These are phyloP conservation scores for Penicillium sp. DNA, from an alignment of 2,329 filamentous ascomycete genomes.

Conservation along the genomic window DNA sequence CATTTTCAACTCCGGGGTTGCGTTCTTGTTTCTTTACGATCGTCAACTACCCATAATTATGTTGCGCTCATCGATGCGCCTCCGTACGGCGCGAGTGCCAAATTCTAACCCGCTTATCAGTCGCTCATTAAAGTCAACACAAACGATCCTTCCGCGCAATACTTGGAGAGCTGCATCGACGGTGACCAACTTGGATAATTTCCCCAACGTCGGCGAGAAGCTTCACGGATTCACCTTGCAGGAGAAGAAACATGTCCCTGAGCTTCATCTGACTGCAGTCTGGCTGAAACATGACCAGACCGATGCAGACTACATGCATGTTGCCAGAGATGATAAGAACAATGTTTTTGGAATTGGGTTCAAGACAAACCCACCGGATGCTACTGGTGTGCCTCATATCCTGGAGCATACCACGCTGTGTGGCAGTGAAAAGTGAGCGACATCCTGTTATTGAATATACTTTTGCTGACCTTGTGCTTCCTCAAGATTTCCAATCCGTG, in stretches of 20 bases:
- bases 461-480: constrained; percentile 13
- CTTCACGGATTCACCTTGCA: constrained; percentile 91
- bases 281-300: constrained; percentile 93
- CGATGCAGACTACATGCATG: constrained; percentile 90
- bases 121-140: constrained; percentile 18
- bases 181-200: constrained; percentile 71
- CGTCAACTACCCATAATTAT: constrained; percentile 21
- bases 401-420: constrained; percentile 96
- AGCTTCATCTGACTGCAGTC: constrained; percentile 86
- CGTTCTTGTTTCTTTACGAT: not conserved
- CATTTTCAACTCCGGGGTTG: constrained; percentile 7
- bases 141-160: constrained; percentile 15
- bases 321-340: constrained; percentile 92
- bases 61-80: constrained; percentile 33
- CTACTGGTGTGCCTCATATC: constrained; percentile 94
- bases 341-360: constrained; percentile 99
- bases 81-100: constrained; percentile 25
- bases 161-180: constrained; percentile 48
- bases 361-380: constrained; percentile 97
- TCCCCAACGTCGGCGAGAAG: constrained; percentile 76
- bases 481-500: constrained; percentile 84
- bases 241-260: constrained; percentile 85
- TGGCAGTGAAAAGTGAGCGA: constrained; percentile 78
- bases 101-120: constrained; percentile 17
- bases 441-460: not conserved